Base-by-base conservation (phyloP, 495 filamentous ascomycete species). In the Penicillium chermesinum region DNA sequence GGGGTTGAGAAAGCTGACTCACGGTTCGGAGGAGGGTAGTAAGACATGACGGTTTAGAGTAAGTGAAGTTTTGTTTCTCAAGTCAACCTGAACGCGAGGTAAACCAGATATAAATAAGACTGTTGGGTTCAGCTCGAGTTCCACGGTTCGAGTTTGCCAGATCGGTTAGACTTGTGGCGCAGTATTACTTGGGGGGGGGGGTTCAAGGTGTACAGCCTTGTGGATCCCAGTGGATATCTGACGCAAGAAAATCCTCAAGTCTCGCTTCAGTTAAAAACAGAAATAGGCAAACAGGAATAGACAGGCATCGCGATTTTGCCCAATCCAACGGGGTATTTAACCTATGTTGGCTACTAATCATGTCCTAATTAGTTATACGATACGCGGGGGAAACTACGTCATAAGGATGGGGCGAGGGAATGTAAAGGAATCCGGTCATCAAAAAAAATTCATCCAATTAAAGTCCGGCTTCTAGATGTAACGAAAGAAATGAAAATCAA, bases 11-110 rank as follows among this genome's bases (percentile, higher is more conserved):
- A 19, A 19, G 7, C 16, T 20, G 37, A 61, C 54, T 55, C 42
- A 67, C 64, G 64, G 36, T 64, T 65, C 10, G 59, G 58, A 1
- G 60, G 61, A 16, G 52, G 48, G 38, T 61, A 59, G 34, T 65
- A 63, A 42, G 64, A 63, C 64, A 67, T 67, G 21, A 39, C 52
- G 41, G 1, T 13, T 19, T 5, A 30, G 10, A 30, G 25, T 5
- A 30, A 30, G 25, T 5, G 25, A 30, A 30, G 4, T 5, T 5
- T 13, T 37, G 4, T 5, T 5, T 13, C 14, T 37, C 25, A 30
- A 10, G 10, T 30, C 25, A 30, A 30, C 10, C 10, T 10, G 25
- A 30, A 10, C 25, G 25, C 25, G 25, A 30, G 25, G 5, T 5
- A 15, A 38, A 16, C 18, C 27, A 14, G 47, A 27, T 19, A 42